Evolutionary conservation across 768 basidiomycete species (phyloP).

Genomic region (Fistulinella prunicolor): DNA sequence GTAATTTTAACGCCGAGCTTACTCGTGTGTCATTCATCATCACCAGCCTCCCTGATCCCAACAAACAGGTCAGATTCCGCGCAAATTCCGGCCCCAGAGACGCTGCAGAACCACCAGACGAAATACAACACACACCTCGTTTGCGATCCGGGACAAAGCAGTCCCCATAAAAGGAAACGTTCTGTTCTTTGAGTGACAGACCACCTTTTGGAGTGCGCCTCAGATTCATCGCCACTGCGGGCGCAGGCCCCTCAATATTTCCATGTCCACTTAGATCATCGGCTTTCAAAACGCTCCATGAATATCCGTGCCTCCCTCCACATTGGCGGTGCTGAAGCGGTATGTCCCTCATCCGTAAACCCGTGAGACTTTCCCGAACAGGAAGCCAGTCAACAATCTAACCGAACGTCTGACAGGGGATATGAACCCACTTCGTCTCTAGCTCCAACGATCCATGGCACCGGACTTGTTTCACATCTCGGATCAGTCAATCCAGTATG

Average conservation of each 20-base stretch:
- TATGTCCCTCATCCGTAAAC: not conserved
- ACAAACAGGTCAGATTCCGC: not conserved
- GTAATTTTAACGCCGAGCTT: constrained; percentile 15
- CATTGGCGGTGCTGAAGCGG: not conserved
- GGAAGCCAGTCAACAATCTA: too few relatives aligned
- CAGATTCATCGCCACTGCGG: too few relatives aligned
- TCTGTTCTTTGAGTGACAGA: too few relatives aligned
- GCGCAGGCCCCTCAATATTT: not conserved
- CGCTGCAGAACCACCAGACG: not conserved
- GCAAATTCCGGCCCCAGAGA: not conserved
- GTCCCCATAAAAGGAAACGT: constrained; percentile 3
- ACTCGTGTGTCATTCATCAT: constrained; percentile 11
- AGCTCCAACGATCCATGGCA: too few relatives aligned
- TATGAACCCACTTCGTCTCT: too few relatives aligned
- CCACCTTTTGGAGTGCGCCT: not conserved
- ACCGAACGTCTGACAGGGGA: too few relatives aligned
- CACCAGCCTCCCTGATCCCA: constrained; percentile 9
- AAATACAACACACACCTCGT: constrained; percentile 6
- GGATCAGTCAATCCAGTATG: too few relatives aligned
- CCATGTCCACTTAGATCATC: not conserved
- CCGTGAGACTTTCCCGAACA: too few relatives aligned
- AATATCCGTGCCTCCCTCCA: not conserved
- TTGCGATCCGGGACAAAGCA: constrained; percentile 24
- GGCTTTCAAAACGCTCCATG: too few relatives aligned
- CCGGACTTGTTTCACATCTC: too few relatives aligned